Conservation (phyloP, 2,329 filamentous ascomycete genomes). For the Claviceps capensis region DNA sequence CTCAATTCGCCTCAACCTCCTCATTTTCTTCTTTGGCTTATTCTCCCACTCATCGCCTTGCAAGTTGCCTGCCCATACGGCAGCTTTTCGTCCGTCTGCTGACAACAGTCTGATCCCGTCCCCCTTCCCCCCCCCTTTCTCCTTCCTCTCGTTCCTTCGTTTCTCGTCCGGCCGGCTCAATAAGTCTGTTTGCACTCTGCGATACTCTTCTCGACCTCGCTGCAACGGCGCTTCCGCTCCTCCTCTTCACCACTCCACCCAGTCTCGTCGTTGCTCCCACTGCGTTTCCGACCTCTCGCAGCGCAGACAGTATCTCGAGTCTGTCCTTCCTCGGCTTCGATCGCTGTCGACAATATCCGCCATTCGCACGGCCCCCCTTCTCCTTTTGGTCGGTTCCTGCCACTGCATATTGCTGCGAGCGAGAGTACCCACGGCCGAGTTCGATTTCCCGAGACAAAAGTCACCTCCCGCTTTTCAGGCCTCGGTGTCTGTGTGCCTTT, state of each 20-base stretch:
- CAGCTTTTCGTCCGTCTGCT: neutral
- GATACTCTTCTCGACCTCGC: slow-evolving; percentile 2
- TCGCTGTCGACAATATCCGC: neutral
- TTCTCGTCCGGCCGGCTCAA: neutral
- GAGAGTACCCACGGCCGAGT: neutral
- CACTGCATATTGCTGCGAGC: neutral
- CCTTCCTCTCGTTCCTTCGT: neutral
- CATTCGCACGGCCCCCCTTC: neutral
- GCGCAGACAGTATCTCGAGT: neutral
- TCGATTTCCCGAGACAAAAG: neutral
- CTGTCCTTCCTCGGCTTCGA: slow-evolving; percentile 1
- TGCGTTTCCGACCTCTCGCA: neutral
- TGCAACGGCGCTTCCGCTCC: neutral
- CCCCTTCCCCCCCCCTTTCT: neutral
- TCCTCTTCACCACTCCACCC: neutral
- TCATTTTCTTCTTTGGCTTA: neutral
- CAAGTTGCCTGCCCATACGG: neutral
- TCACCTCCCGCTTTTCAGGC: neutral
- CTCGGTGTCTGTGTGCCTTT: slow-evolving; percentile 1
- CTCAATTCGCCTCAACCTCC: neutral
- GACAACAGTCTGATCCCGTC: neutral
- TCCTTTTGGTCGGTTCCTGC: neutral
- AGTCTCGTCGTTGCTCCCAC: slow-evolving; percentile 1
- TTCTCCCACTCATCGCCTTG: neutral
- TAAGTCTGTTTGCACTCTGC: neutral